Base-by-base conservation (phyloP, 805 yeast genomes). In the Wickerhamiella australiensis region DNA sequence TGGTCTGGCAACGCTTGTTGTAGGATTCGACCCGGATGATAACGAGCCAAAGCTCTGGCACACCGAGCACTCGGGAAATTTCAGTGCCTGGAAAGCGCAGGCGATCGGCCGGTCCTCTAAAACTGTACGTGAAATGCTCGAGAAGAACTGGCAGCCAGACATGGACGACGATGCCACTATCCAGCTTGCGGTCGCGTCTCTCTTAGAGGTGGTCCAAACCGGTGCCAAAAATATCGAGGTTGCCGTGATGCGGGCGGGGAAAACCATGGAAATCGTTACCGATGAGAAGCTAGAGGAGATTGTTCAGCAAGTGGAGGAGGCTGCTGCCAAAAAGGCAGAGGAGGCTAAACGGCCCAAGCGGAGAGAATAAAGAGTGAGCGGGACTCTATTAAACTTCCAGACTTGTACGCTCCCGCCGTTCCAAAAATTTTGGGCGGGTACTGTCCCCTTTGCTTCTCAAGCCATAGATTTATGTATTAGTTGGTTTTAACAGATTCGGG, bases 31-130 rank as follows among this genome's bases (percentile, higher is more conserved):
- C 69, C 80, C 81, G 49, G 80, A 82, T 61, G 95, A 86, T 67
- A 68, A 67, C 20, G 76, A 73, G 29, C 96, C 97, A 42, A 80
- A 77, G 64, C 75, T 92, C 56, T 92, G 81, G 68, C 94, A 85
- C 66, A 92, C 98, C 11, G 98, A 92, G 66, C 98, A 98, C 40
- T 84, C 95, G 43, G 98, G 98, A 22, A 90, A 92, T 56, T 90
- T 82, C 65, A 85, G 94, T 44, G 94, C 96, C 2, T 92, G 98
- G 98, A 85, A 88, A 65, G 96, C 97, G 29, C 90, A 85, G 63
- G 87, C 97, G 17, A 92, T 92, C 61, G 98, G 98, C 52, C 79
- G 96, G 62, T 83, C 92, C 54, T 77, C 92, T 54, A 90, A 92
- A 66, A 90, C 97, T 2, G 96, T 92, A 31, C 80, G 94, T 58